Conservation (phyloP, 306 rosid species). For the Lotus japonicus region DNA sequence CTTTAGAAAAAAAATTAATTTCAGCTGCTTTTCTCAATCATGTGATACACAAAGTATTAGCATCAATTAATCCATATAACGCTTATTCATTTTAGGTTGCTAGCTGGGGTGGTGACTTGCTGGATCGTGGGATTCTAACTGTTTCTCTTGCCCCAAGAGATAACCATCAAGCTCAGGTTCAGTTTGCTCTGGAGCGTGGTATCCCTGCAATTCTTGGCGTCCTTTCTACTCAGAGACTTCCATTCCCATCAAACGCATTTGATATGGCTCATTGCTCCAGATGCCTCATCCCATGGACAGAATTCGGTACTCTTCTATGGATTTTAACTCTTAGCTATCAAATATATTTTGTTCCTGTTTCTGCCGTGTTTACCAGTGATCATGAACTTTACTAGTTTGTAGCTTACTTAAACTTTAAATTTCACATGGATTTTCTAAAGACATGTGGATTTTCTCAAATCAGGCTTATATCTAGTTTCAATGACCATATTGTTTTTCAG, state of each 20-base stretch:
- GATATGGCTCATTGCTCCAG: constrained; percentile 99
- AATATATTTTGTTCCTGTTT: not conserved
- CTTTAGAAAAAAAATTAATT: not conserved
- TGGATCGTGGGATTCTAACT: constrained; percentile 86
- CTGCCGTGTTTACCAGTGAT: not conserved
- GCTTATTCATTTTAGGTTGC: constrained; percentile 59
- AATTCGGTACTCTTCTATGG: constrained; percentile 53
- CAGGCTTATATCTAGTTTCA: not conserved
- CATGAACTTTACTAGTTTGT: not conserved
- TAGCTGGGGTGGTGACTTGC: constrained; percentile 98
- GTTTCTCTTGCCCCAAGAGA: constrained; percentile 98
- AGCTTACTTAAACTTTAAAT: constrained; percentile 2
- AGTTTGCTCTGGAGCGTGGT: constrained; percentile 97
- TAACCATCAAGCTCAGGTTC: constrained; percentile 99
- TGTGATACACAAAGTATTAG: not conserved
- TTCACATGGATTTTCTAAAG: not conserved
- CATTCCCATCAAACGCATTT: constrained; percentile 91
- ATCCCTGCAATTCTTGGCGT: constrained; percentile 98
- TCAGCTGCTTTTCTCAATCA: not conserved
- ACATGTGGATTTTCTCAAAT: not conserved
- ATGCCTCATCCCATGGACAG: constrained; percentile 99
- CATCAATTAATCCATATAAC: constrained; percentile 9
- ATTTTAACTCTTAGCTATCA: not conserved
- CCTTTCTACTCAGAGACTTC: constrained; percentile 89
- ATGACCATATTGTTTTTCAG: not conserved